Conservation (phyloP, 805 yeast genomes). For the Candida nanaspora region DNA sequence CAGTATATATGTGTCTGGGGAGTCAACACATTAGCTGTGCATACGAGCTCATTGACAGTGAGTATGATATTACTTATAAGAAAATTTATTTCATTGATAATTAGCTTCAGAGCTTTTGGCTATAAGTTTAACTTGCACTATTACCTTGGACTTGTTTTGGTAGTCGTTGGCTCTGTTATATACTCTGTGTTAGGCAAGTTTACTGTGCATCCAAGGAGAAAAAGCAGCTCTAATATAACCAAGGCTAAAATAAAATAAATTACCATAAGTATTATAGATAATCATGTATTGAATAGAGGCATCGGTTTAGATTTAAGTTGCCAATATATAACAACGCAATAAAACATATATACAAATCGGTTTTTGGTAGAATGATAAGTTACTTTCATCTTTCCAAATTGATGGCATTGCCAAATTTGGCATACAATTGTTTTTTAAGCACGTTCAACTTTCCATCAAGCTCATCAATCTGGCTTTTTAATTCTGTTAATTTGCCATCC, state of each 20-base stretch:
- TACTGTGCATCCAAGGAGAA: neutral
- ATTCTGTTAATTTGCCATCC: constrained; percentile 38
- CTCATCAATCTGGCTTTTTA: constrained; percentile 40
- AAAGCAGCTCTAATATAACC: neutral
- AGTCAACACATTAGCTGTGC: constrained; percentile 54
- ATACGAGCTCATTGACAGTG: constrained; percentile 55
- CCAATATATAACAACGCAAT: neutral
- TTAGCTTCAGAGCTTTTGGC: constrained; percentile 49
- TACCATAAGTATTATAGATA: too few species aligned
- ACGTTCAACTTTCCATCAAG: constrained; percentile 48
- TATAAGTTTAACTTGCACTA: constrained; percentile 32
- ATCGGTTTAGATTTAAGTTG: too few species aligned
- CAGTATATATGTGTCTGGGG: constrained; percentile 62
- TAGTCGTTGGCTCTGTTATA: constrained; percentile 47
- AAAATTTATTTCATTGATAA: constrained; percentile 50
- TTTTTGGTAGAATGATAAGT: too few species aligned
- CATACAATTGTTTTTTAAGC: constrained; percentile 71
- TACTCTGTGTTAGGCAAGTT: constrained; percentile 22
- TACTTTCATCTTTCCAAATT: constrained; percentile 64
- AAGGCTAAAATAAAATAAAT: neutral
- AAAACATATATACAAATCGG: too few species aligned
- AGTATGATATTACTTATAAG: constrained; percentile 54
- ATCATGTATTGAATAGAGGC: too few species aligned
- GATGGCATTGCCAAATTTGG: constrained; percentile 83
- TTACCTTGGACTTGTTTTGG: constrained; percentile 40